phyloP scores from a whole-genome alignment of 371 early-diverging fungal genomes.

The Syncephalis plumigaleata region DNA sequence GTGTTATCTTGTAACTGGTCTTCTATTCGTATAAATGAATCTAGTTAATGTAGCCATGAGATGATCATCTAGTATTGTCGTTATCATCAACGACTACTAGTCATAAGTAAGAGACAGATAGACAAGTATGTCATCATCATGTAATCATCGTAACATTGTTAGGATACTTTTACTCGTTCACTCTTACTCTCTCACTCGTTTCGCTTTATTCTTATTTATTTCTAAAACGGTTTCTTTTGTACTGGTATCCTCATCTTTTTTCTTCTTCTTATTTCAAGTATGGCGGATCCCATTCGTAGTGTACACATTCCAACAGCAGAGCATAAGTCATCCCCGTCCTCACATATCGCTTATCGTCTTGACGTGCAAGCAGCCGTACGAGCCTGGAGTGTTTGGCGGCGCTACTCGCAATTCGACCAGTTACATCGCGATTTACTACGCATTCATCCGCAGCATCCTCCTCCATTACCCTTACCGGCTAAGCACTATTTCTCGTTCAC shows the following conservation, averaged over 20 bases:
- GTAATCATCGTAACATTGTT: no score
- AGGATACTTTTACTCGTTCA: no score
- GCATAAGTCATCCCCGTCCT: constrained; percentile 39
- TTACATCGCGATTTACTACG: constrained; percentile 31
- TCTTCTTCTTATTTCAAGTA: not conserved
- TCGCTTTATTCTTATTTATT: no score
- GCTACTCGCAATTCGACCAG: constrained; percentile 68
- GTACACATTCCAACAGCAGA: constrained; percentile 15
- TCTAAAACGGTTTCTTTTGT: no score
- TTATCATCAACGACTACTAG: no score
- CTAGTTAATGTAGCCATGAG: no score
- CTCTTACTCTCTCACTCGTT: no score
- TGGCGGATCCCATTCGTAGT: not conserved
- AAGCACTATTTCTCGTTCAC: constrained; percentile 46
- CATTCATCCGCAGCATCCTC: constrained; percentile 37
- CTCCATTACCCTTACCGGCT: constrained; percentile 39
- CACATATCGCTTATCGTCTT: constrained; percentile 50
- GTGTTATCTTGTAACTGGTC: no score
- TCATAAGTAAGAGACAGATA: no score
- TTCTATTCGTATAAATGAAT: no score
- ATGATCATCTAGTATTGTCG: no score
- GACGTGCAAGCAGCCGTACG: constrained; percentile 67
- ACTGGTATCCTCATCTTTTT: not conserved
- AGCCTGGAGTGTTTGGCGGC: constrained; percentile 74
- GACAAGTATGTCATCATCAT: no score